Conservation (phyloP, 805 yeast species). For the Wickerhamomyces bovis region DNA sequence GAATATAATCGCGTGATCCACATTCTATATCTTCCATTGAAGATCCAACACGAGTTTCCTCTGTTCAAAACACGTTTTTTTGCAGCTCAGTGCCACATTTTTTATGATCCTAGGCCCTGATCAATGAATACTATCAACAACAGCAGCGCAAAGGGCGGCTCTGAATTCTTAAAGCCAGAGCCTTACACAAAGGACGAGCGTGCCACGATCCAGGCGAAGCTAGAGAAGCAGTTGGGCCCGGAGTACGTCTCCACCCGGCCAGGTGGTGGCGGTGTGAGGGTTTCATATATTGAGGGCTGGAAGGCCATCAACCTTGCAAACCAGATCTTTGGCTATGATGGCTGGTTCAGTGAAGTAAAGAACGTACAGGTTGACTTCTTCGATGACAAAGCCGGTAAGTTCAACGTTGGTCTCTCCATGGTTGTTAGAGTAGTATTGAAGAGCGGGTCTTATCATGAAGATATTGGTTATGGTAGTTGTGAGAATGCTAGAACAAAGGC, state of each 20-base stretch:
- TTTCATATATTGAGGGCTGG: conserved; percentile 81
- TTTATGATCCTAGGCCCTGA: background rate
- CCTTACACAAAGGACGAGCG: conserved; percentile 12
- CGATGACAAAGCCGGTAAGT: conserved; percentile 55
- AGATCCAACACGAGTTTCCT: background rate
- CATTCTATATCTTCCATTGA: background rate
- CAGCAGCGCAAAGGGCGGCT: conserved; percentile 3
- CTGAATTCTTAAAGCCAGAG: conserved; percentile 12
- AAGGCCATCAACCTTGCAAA: conserved; percentile 75
- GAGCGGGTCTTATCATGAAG: conserved; percentile 78
- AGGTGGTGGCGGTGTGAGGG: conserved; percentile 65
- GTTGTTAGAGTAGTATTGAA: conserved; percentile 66
- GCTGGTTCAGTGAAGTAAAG: conserved; percentile 73
- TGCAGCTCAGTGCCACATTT: background rate
- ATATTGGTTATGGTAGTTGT: conserved; percentile 78
- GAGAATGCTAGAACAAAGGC: conserved; percentile 70
- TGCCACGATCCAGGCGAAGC: conserved; percentile 29
- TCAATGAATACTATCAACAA: conserved; percentile 5
- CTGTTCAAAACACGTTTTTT: too few species aligned
- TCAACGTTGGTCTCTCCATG: conserved; percentile 63
- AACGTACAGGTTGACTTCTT: conserved; percentile 62
- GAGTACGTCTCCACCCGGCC: conserved; percentile 72
- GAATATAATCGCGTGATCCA: background rate
- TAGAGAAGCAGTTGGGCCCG: conserved; percentile 56
- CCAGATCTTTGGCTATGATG: conserved; percentile 76